Evolutionary conservation across 257 asterid species (phyloP), one percentile per base, ranked within the genome.

Genomic region (Paraleonurus japonicus): DNA sequence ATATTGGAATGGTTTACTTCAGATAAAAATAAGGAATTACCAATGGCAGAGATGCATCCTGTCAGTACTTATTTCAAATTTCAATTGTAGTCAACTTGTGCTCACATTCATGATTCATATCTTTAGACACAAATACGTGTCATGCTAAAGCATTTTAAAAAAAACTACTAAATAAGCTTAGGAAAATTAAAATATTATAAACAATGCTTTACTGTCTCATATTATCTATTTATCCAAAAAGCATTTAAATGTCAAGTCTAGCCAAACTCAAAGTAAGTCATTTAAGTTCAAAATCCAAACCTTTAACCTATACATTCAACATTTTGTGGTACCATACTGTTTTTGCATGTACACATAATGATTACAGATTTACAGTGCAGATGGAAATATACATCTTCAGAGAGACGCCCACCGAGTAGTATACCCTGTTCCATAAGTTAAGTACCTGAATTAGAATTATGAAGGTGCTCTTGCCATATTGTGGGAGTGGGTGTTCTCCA

Each of bases 401-500:
- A 64, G 67, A 72, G 66, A 55, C 35, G 16, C 22, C 17, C 19
- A 57, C 41, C 2, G 39, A 45, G 15, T 13, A 28, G 57, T 35
- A 33, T 43, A 39, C 23, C 43, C 68, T 24, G 57, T 15, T 55
- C 24, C 3, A 20, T 35, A 39, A 66, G 60, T 47, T 47, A 53
- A 53, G 73, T 83, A 94, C 97, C 98, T 91, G 96, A 89, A 80
- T 75, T 81, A 51, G 89, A 80, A 75, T 85, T 86, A 79, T 91
- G 91, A 78, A 94, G 75, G 82, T 94, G 96, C 53, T 94, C 99
- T 69, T 85, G 85, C 99, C 99, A 94, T 75, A 91, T 71, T 0
- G 96, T 91, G 12, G 99, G 99, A 67, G 92, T 85, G 61, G 96
- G 99, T 16, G 96, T 85, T 68, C 82, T 89, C 99, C 99, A 94